Conservation (phyloP, 176 grass and related monocot genomes). For the Hsuehochloa calcarea region DNA sequence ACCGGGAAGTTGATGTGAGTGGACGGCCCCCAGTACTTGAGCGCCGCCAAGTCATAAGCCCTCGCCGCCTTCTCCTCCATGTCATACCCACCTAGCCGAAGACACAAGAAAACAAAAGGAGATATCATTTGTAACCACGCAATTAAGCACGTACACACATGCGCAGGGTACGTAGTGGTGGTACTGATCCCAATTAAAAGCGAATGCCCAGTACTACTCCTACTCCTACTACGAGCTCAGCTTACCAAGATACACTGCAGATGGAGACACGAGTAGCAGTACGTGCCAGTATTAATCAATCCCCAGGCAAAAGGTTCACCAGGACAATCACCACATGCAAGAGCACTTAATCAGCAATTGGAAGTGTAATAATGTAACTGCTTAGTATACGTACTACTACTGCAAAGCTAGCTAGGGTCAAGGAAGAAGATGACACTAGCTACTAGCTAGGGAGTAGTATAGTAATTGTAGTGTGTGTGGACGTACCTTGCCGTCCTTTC, state of each 20-base stretch:
- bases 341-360: conserved; percentile 24
- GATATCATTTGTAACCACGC: background rate
- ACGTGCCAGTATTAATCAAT: conserved; percentile 8
- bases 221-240: background rate
- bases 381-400: background rate
- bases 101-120: background rate
- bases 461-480: background rate
- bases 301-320: conserved; percentile 35
- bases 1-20: conserved; percentile 77
- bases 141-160: background rate
- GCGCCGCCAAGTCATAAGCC: conserved; percentile 78
- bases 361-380: conserved; percentile 9
- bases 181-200: background rate
- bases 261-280: background rate
- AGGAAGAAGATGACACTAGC: background rate
- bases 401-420: background rate
- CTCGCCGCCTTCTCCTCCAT: conserved; percentile 83
- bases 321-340: conserved; percentile 1
- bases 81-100: conserved; percentile 83
- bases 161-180: background rate
- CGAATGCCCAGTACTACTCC: background rate
- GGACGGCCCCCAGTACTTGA: conserved; percentile 72
- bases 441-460: background rate
- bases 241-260: conserved; percentile 99
- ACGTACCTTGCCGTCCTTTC: conserved; percentile 91